Conservation (phyloP, 163 green algal species). For the Chlamydomonas reinhardtii region DNA sequence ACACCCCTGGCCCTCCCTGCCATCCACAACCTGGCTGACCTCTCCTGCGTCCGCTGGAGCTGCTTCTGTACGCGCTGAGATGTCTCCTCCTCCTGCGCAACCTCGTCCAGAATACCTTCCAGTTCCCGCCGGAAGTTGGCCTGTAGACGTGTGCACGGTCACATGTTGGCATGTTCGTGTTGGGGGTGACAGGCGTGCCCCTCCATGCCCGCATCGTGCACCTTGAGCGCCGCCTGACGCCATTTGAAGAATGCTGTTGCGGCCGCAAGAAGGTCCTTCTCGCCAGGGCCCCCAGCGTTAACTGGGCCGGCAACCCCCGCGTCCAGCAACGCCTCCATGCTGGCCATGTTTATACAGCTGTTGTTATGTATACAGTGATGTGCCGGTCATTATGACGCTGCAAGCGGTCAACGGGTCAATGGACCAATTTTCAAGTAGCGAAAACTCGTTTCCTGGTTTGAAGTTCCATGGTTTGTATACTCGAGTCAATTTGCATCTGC, state of each 20-base stretch:
- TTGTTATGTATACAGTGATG: too few relatives aligned
- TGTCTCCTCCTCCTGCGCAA: conserved; percentile 39
- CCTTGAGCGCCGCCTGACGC: conserved; percentile 46
- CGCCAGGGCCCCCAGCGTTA: background rate
- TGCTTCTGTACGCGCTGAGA: conserved; percentile 7
- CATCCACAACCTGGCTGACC: too few relatives aligned
- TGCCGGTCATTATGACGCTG: too few relatives aligned
- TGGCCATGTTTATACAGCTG: too few relatives aligned
- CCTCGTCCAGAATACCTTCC: conserved; percentile 39
- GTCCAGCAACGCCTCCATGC: too few relatives aligned
- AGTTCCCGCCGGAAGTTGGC: conserved; percentile 49
- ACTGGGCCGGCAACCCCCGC: too few relatives aligned
- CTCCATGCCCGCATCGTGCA: background rate
- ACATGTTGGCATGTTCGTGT: background rate
- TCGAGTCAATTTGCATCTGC: too few relatives aligned
- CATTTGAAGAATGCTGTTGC: conserved; percentile 45
- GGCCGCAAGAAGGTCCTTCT: conserved; percentile 16
- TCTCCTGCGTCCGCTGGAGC: conserved; percentile 32
- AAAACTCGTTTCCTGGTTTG: too few relatives aligned
- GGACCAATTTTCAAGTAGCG: too few relatives aligned
- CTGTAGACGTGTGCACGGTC: conserved; percentile 1
- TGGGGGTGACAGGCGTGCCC: background rate
- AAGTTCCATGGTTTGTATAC: too few relatives aligned
- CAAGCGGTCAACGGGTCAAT: too few relatives aligned
- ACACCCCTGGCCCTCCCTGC: too few relatives aligned